phyloP scores from a whole-genome alignment of 345 rosid species.

The Punica granatum region DNA sequence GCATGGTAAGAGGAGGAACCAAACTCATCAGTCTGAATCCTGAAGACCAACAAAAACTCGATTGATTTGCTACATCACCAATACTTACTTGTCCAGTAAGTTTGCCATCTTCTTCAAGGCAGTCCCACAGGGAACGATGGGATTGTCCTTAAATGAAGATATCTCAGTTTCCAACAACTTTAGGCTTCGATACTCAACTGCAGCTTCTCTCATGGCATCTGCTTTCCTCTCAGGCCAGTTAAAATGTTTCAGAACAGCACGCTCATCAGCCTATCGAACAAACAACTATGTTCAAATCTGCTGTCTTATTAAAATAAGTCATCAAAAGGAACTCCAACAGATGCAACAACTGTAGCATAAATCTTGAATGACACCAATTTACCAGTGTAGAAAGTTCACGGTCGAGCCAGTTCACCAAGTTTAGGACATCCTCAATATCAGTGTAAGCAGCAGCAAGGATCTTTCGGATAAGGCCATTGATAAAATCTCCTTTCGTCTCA shows the following conservation, averaged over 20 bases:
- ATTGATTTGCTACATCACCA: not conserved
- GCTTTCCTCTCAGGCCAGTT: constrained; percentile 95
- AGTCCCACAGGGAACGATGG: constrained; percentile 38
- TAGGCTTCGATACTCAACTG: constrained; percentile 73
- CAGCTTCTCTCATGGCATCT: constrained; percentile 81
- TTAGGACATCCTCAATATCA: constrained; percentile 67
- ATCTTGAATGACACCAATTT: constrained; percentile 11
- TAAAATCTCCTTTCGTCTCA: constrained; percentile 74
- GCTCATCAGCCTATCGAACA: constrained; percentile 64
- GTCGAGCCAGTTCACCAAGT: constrained; percentile 82
- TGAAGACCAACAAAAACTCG: not conserved
- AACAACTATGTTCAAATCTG: not conserved
- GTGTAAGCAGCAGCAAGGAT: constrained; percentile 54
- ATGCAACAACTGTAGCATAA: not conserved
- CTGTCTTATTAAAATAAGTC: not conserved
- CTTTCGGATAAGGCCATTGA: constrained; percentile 61
- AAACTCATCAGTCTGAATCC: not conserved
- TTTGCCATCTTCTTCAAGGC: constrained; percentile 76
- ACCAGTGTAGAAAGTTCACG: constrained; percentile 66
- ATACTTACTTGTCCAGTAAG: constrained; percentile 67
- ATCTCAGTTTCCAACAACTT: constrained; percentile 61
- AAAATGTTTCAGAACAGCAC: constrained; percentile 88
- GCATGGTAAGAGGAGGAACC: constrained; percentile 7
- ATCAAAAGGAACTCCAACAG: not conserved
- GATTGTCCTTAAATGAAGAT: constrained; percentile 47